Base-by-base conservation (phyloP, 2,329 filamentous ascomycete species). In the Colletotrichum endophyticum region DNA sequence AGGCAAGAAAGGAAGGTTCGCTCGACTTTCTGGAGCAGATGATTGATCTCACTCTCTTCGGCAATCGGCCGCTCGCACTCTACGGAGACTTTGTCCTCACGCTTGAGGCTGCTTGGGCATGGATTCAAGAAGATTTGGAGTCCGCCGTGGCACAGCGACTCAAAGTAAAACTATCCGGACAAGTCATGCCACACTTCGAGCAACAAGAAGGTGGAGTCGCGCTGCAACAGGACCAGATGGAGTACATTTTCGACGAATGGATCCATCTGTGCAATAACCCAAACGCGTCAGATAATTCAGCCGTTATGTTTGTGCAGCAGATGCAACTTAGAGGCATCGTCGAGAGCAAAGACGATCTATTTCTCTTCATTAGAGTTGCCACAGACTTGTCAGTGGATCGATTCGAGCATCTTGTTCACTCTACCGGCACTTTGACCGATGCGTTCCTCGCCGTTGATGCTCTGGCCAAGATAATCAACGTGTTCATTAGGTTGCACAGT, bases 161-260 rank as follows among this genome's bases (percentile, higher is more conserved):
- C 76, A 94, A 96, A 83, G 87, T 88, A 83, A 95, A 87, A 86
- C 90, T 86, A 22, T 87, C 56, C 84, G 85, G 57, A 85, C 88
- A 5, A 84, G 91, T 93, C 73, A 89, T 92, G 66, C 84, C 87
- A 53, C 88, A 91, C 36, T 32, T 22, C 28, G 39, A 32, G 28
- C 66, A 56, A 12, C 59, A 34, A 19, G 72, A 70, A 36, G 16
- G 27, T 28, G 72, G 62, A 22, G 61, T 16, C 9, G 34, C 44
- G 11, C 19, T 72, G 5, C 93, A 93, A 79, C 92, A 93, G 78
- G 95, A 98, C 77, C 95, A 98, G 83, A 92, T 98, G 85, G 95
- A 98, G 80, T 99, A 99, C 82, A 91, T 98, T 25, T 98, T 99
- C 81, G 96, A 96, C 59, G 97, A 99, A 86, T 99, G 97, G 97